Evolutionary conservation across 495 filamentous ascomycete genomes (phyloP).

Genomic region (Annulohypoxylon moriforme): DNA sequence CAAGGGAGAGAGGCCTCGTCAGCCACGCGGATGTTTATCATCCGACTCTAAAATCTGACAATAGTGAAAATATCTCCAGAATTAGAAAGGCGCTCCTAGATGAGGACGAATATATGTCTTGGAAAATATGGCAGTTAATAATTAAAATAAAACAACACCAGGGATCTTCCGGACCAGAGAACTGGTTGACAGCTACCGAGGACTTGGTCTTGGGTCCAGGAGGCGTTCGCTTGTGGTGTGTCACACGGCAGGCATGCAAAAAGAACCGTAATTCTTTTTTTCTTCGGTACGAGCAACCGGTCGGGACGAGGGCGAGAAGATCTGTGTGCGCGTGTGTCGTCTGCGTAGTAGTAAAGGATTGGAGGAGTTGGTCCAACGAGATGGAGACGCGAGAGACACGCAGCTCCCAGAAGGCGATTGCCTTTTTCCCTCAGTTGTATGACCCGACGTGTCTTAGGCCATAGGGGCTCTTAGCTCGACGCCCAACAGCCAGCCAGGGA

Average conservation of each 20-base stretch:
- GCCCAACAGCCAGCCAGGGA: constrained; percentile 13
- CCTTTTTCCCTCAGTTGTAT: constrained; percentile 40
- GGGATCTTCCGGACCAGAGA: constrained; percentile 44
- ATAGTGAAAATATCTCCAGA: constrained; percentile 1
- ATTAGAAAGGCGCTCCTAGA: constrained; percentile 1
- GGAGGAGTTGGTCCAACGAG: constrained; percentile 38
- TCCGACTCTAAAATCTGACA: constrained; percentile 10
- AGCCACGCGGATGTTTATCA: constrained; percentile 2
- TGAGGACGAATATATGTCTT: constrained; percentile 21
- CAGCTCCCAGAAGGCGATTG: constrained; percentile 32
- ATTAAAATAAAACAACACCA: constrained; percentile 40
- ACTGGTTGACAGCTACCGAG: constrained; percentile 46
- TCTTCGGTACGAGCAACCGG: constrained; percentile 41
- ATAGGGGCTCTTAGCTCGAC: constrained; percentile 16
- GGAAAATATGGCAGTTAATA: constrained; percentile 22
- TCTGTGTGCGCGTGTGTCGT: constrained; percentile 37
- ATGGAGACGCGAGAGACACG: constrained; percentile 44
- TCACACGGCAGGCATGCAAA: constrained; percentile 44
- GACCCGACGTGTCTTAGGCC: constrained; percentile 41
- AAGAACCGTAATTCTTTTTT: constrained; percentile 37
- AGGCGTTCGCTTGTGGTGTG: constrained; percentile 46
- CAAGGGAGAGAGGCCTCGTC: not conserved
- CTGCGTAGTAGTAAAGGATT: constrained; percentile 38
- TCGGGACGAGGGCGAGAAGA: constrained; percentile 21
- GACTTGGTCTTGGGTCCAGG: constrained; percentile 45